phyloP scores from a whole-genome alignment of 1,139 yeast species.

The Yamadazyma dendronema region DNA sequence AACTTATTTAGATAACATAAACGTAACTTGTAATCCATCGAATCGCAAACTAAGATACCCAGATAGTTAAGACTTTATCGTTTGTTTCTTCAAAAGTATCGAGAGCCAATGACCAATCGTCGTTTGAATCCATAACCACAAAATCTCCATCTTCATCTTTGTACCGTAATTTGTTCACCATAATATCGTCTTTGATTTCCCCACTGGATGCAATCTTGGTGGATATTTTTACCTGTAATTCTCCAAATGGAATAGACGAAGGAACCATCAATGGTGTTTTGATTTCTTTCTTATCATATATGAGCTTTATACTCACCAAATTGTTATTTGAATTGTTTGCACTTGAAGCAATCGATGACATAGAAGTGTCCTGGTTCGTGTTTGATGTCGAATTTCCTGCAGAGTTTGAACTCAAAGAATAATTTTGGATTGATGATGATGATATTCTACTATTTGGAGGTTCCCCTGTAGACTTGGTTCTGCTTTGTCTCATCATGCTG shows the following conservation, averaged over 20 bases:
- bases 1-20: not conserved
- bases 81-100: conserved; percentile 49
- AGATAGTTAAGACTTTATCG: conserved; percentile 39
- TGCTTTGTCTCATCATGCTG: conserved; percentile 43
- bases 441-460: conserved; percentile 17
- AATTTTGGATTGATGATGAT: conserved; percentile 17
- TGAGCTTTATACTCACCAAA: conserved; percentile 40
- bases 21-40: not conserved
- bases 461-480: conserved; percentile 25
- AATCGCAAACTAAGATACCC: conserved; percentile 30
- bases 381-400: conserved; percentile 3
- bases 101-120: conserved; percentile 61
- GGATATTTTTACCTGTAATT: conserved; percentile 44
- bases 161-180: conserved; percentile 62
- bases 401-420: conserved; percentile 1
- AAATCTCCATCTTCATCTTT: conserved; percentile 96
- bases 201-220: conserved; percentile 33
- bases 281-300: conserved; percentile 45
- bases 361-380: conserved; percentile 20
- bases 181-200: conserved; percentile 32
- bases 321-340: conserved; percentile 9
- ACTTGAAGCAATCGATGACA: conserved; percentile 16
- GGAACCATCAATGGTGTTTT: conserved; percentile 40
- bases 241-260: conserved; percentile 42
- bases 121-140: conserved; percentile 82